These are phyloP conservation scores for Cupressus sempervirens DNA, from an alignment of 75 land plant species.

Conservation along the genomic window DNA sequence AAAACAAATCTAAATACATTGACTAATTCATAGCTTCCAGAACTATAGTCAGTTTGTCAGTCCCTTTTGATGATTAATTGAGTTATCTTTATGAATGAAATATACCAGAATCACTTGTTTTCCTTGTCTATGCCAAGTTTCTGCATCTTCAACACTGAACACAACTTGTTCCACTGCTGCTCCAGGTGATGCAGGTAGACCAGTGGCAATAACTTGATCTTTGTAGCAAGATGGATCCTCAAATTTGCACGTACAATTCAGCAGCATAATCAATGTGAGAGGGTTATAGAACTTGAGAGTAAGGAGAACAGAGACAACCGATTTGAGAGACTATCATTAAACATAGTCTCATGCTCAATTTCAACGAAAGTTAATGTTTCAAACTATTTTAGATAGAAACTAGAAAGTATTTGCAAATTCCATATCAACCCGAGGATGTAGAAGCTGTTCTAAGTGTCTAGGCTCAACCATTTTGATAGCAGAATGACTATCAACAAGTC, in stretches of 20 bases:
- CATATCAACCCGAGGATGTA: constrained; percentile 84
- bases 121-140: constrained; percentile 92
- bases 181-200: constrained; percentile 98
- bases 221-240: constrained; percentile 83
- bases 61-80: neutral
- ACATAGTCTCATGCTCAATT: neutral
- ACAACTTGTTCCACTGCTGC: constrained; percentile 97
- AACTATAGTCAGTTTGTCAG: neutral
- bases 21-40: neutral
- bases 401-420: neutral
- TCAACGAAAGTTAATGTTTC: neutral
- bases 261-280: neutral
- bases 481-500: constrained; percentile 63
- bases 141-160: constrained; percentile 92
- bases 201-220: constrained; percentile 82
- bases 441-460: constrained; percentile 94
- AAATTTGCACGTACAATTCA: constrained; percentile 41
- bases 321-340: neutral
- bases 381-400: neutral
- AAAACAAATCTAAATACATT: neutral
- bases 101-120: constrained; percentile 76
- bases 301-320: neutral
- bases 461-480: constrained; percentile 97
- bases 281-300: neutral
- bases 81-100: neutral